A percentile compares a stretch with the other conserved stretches of the same genome.
Conservation (phyloP, 208 protist species). For the Phytomonas sp. region DNA sequence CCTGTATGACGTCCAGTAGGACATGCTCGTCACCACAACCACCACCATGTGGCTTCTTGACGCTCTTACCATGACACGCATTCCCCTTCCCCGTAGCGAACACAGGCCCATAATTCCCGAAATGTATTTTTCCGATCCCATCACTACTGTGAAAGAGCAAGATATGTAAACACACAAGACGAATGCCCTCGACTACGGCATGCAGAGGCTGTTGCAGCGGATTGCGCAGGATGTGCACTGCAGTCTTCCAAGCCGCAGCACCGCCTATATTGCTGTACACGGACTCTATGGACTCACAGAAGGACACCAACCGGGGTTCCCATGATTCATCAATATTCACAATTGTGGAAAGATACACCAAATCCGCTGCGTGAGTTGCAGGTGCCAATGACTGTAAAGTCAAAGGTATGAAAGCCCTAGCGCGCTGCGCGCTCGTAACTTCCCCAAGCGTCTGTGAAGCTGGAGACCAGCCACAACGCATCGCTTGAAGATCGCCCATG, state of each 20-base stretch:
- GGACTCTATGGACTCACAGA: constrained; percentile 6
- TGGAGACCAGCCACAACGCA: not conserved
- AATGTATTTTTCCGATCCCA: not conserved
- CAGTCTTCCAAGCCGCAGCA: constrained; percentile 30
- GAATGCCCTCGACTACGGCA: constrained; percentile 55
- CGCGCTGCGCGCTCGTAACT: not conserved
- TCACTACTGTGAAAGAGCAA: constrained; percentile 23
- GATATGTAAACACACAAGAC: constrained; percentile 43
- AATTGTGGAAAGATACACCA: not conserved
- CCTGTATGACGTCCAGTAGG: constrained; percentile 15
- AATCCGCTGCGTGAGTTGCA: not conserved
- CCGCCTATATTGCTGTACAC: constrained; percentile 20
- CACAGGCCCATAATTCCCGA: not conserved
- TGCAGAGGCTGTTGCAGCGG: constrained; percentile 31
- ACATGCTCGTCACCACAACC: not conserved
- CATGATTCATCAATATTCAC: not conserved
- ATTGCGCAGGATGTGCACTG: constrained; percentile 37
- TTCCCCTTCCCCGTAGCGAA: not conserved
- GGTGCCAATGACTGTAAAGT: not conserved
- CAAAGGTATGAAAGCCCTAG: not conserved
- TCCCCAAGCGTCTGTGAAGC: not conserved
- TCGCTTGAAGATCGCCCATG: not conserved
- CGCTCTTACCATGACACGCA: not conserved
- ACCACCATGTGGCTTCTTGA: not conserved
- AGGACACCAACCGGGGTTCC: not conserved